These are phyloP conservation scores for Aaosphaeria pasadenensis DNA, from an alignment of 2,329 filamentous ascomycete species.

Conservation along the genomic window DNA sequence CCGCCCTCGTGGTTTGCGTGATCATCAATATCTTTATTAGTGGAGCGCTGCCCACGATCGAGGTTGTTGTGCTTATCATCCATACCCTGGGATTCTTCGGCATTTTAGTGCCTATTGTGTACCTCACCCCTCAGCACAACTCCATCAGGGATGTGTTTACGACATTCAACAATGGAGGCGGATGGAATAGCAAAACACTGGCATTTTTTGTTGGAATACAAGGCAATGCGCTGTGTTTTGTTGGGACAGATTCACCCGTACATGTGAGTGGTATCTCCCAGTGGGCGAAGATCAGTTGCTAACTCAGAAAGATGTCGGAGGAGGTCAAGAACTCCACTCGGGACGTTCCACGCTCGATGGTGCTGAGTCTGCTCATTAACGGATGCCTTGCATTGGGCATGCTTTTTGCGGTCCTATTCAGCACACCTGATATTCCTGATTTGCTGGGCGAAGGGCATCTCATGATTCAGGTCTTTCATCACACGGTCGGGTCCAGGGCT, in stretches of 20 bases:
- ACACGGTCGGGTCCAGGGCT: conserved; percentile 25
- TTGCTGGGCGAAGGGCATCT: background rate
- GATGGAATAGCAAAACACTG: conserved; percentile 44
- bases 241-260: conserved; percentile 37
- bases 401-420: conserved; percentile 42
- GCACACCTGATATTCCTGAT: conserved; percentile 27
- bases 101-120: conserved; percentile 44
- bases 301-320: conserved; percentile 33
- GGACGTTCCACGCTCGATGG: conserved; percentile 42
- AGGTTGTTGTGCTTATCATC: conserved; percentile 48
- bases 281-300: conserved; percentile 1
- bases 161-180: conserved; percentile 46
- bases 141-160: conserved; percentile 43
- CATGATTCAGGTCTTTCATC: conserved; percentile 47
- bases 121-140: conserved; percentile 36
- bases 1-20: conserved; percentile 39
- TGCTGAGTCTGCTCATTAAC: conserved; percentile 41
- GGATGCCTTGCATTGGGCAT: conserved; percentile 41
- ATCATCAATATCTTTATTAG: conserved; percentile 49
- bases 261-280: conserved; percentile 22
- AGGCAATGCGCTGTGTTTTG: conserved; percentile 38
- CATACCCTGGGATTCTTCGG: conserved; percentile 54
- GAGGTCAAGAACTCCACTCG: conserved; percentile 37
- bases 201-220: conserved; percentile 45
- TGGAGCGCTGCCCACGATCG: conserved; percentile 46